phyloP scores from a whole-genome alignment of 768 basidiomycete species.

The Xanthoconium purpureum region DNA sequence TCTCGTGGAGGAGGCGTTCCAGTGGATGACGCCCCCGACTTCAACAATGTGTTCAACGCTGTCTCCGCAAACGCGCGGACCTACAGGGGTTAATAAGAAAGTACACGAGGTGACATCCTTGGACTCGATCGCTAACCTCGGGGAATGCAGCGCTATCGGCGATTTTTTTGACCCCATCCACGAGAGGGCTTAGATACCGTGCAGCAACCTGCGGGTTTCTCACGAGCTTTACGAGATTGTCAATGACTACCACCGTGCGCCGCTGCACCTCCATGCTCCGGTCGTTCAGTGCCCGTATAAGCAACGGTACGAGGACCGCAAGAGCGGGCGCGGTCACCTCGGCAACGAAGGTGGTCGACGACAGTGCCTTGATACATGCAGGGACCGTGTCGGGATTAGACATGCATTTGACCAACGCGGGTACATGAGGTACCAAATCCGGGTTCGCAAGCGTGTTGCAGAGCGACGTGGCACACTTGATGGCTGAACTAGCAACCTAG shows the following conservation, averaged over 20 bases:
- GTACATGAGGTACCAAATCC: constrained; percentile 86
- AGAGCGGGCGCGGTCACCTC: constrained; percentile 97
- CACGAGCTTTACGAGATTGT: constrained; percentile 97
- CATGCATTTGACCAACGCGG: constrained; percentile 92
- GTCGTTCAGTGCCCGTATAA: constrained; percentile 89
- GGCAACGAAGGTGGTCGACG: constrained; percentile 93
- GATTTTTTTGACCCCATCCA: constrained; percentile 89
- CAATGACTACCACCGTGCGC: constrained; percentile 89
- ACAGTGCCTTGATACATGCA: constrained; percentile 91
- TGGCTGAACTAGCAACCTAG: constrained; percentile 81
- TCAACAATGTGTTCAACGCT: constrained; percentile 74
- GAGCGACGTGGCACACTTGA: constrained; percentile 85
- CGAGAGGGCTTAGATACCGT: constrained; percentile 78
- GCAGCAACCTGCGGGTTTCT: constrained; percentile 89
- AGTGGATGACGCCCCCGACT: constrained; percentile 77
- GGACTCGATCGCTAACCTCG: constrained; percentile 51
- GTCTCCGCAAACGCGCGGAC: constrained; percentile 90
- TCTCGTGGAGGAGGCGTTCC: constrained; percentile 74
- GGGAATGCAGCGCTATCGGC: constrained; percentile 92
- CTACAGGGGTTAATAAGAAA: constrained; percentile 33
- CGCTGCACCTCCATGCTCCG: constrained; percentile 96
- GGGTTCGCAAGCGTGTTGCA: constrained; percentile 91
- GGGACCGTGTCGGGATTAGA: constrained; percentile 83
- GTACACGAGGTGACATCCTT: constrained; percentile 4
- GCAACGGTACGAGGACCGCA: constrained; percentile 90